A percentile compares a stretch with the other conserved stretches of the same genome.
Evolutionary conservation across 139 green algal genomes (phyloP).

Genomic region (Nannochloris sp.): DNA sequence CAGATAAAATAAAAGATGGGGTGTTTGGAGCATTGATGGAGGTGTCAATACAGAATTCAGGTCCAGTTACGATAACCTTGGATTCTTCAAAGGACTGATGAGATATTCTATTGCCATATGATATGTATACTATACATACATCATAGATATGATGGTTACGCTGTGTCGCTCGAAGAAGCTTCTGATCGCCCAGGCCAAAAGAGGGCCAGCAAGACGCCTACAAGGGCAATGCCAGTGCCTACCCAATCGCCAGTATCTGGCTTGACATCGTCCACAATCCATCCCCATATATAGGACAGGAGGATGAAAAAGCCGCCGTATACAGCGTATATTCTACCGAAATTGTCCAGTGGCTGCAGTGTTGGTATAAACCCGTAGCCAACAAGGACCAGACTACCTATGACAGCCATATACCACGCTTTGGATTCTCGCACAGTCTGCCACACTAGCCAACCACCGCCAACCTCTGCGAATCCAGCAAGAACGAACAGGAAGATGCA

Average conservation of each 20-base stretch:
- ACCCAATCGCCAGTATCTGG: constrained; percentile 71
- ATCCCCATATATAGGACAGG: constrained; percentile 74
- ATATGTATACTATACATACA: background rate
- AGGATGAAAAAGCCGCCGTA: constrained; percentile 87
- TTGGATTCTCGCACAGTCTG: constrained; percentile 48
- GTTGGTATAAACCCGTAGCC: constrained; percentile 73
- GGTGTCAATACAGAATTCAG: constrained; percentile 56
- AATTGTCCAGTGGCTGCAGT: constrained; percentile 57
- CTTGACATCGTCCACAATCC: constrained; percentile 49
- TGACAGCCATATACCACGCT: constrained; percentile 18
- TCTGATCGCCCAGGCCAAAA: constrained; percentile 53
- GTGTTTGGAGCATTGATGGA: constrained; percentile 69
- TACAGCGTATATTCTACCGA: constrained; percentile 59
- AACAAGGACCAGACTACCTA: constrained; percentile 44
- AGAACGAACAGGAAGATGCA: constrained; percentile 44
- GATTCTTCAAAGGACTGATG: constrained; percentile 2
- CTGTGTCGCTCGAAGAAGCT: background rate
- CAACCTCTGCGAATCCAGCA: constrained; percentile 67
- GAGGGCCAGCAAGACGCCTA: constrained; percentile 54
- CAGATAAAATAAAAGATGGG: constrained; percentile 30
- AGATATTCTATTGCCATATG: background rate
- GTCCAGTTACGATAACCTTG: constrained; percentile 25
- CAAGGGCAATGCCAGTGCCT: constrained; percentile 56
- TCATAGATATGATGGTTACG: too few species aligned
- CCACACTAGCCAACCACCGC: constrained; percentile 82